Base-by-base conservation (phyloP, 1,284 basidiomycete species). In the Boletus nobilissimus region DNA sequence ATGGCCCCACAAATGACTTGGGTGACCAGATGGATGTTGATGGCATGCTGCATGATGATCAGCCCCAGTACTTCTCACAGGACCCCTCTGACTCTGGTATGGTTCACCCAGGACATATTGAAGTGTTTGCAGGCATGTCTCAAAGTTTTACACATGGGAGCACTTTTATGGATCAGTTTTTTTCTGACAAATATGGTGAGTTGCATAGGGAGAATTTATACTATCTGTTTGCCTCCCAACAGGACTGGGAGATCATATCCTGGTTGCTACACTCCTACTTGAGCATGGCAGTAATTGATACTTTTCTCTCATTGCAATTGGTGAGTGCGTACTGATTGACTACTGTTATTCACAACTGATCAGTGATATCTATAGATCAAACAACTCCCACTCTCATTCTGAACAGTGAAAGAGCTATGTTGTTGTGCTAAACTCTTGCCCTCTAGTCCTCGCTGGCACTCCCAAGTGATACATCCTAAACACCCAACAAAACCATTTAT, bases 121-220 rank as follows among this genome's bases (percentile, higher is more conserved):
- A 64, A 64, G 9, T 39, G 13, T 64, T 64, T 29, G 24, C 24
- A 38, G 62, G 72, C 14, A 57, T 66, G 32, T 36, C 72, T 16
- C 43, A 29, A 38, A 64, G 5, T 63, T 76, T 22, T 54, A 18
- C 65, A 0, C 6, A 29, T 26, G 57, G 75, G 38, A 73, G 8
- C 5, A 76, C 54, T 1, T 76, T 76, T 60, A 76, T 76, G 66
- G 72, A 76, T 24, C 65, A 74, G 26, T 76, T 76, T 32, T 74
- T 62, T n/a, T 22, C 74, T 40, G 54, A 67, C 26, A 24, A 36
- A 39, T 22, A 67, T n/a, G 26, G 54, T 22, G 36, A 76, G 36
- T 40, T 68, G 54, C 29, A 36, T 36, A 76, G n/a, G n/a, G 40
- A 43, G 40, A 43, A 43, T 16, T 10, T 43, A 8, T 43, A 43